Conservation (phyloP, 306 rosid species). For the Senna tora region DNA sequence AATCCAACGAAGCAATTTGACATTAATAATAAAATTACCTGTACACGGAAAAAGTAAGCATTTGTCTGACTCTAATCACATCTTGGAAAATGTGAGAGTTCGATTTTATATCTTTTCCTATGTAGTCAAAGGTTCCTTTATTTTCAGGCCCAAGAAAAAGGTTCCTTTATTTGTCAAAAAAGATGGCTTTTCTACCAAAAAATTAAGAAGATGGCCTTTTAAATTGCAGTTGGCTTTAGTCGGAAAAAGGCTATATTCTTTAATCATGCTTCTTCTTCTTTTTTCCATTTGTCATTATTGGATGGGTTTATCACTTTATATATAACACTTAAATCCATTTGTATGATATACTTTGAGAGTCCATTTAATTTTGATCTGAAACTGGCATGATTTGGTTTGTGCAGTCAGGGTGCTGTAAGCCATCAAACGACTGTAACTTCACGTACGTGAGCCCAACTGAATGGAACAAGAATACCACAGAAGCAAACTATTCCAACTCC, state of each 20-base stretch:
- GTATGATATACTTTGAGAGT: too few relatives aligned
- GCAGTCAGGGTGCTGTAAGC: conserved; percentile 90
- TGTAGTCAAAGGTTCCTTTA: conserved; percentile 29
- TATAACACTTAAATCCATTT: too few relatives aligned
- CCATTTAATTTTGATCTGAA: too few relatives aligned
- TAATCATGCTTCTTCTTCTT: conserved; percentile 4
- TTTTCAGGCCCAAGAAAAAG: too few relatives aligned
- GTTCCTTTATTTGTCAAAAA: too few relatives aligned
- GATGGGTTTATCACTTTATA: too few relatives aligned
- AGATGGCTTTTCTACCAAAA: too few relatives aligned
- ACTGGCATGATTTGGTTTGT: neutral
- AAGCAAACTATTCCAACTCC: neutral
- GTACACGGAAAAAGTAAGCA: neutral
- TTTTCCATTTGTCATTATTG: conserved; percentile 14
- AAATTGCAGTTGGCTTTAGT: conserved; percentile 10
- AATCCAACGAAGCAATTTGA: too few relatives aligned
- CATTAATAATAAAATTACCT: neutral
- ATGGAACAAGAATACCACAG: conserved; percentile 37
- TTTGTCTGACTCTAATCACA: conserved; percentile 4
- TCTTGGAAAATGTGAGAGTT: neutral
- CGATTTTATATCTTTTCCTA: conserved; percentile 15
- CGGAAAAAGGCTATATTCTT: conserved; percentile 16
- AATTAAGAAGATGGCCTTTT: conserved; percentile 32
- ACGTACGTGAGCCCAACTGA: conserved; percentile 45
- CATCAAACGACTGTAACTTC: conserved; percentile 57